Conservation (phyloP, 176 grass and related monocot species). For the Themeda triandra region DNA sequence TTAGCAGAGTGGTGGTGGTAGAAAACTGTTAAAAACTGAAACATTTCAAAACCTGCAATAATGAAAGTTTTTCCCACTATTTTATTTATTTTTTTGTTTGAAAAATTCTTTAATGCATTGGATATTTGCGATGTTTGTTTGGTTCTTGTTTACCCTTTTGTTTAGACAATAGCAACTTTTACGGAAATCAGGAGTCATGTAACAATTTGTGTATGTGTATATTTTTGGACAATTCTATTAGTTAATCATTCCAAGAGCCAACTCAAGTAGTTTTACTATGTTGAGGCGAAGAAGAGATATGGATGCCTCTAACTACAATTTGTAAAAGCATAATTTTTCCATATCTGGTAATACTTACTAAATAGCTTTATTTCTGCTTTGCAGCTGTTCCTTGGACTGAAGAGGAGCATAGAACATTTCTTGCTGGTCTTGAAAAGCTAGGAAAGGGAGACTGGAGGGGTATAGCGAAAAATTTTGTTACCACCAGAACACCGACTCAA, state of each 20-base stretch:
- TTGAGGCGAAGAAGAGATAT: constrained; percentile 1
- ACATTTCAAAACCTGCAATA: not conserved
- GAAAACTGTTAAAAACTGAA: not conserved
- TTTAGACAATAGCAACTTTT: constrained; percentile 7
- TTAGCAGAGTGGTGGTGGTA: not conserved
- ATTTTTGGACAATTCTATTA: not conserved
- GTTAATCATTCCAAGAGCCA: not conserved
- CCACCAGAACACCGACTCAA: constrained; percentile 69
- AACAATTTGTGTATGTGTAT: not conserved
- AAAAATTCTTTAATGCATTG: not conserved
- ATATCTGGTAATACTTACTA: not conserved
- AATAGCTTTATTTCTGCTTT: constrained; percentile 8
- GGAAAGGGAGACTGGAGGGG: constrained; percentile 77
- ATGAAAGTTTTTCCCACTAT: not conserved
- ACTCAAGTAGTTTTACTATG: constrained; percentile 11
- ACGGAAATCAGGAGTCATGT: not conserved
- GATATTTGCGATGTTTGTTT: not conserved
- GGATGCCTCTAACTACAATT: not conserved
- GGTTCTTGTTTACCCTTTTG: not conserved
- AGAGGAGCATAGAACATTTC: constrained; percentile 78
- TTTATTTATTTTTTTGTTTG: not conserved
- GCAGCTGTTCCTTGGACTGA: constrained; percentile 72
- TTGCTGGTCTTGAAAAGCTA: constrained; percentile 68
- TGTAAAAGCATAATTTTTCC: not conserved
- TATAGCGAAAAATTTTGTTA: constrained; percentile 63